phyloP scores from a whole-genome alignment of 2,329 filamentous ascomycete species.

The Alternaria triticina region DNA sequence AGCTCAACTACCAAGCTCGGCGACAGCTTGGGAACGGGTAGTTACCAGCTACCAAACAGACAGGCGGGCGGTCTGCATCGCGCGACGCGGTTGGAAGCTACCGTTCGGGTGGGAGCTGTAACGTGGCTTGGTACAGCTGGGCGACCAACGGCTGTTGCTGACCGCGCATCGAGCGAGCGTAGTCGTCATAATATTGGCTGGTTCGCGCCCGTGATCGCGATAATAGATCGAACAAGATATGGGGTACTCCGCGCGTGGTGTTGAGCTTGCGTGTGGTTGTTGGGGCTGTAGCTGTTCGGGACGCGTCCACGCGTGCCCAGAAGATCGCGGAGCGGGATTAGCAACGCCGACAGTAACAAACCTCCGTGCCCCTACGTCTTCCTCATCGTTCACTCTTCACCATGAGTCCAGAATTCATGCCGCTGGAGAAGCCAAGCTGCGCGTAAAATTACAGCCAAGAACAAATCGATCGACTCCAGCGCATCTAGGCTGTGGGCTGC shows the following conservation, averaged over 20 bases:
- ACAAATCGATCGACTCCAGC: background rate
- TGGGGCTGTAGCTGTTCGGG: background rate
- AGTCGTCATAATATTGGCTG: constrained; percentile 23
- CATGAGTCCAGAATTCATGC: background rate
- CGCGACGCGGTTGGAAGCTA: background rate
- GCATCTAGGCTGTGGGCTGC: background rate
- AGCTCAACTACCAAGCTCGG: constrained; percentile 10
- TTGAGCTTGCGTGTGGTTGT: background rate
- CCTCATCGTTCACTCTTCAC: background rate
- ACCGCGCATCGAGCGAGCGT: background rate
- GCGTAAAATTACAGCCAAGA: background rate
- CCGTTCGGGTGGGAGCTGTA: background rate
- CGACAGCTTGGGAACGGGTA: constrained; percentile 13
- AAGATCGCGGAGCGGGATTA: background rate
- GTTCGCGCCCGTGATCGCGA: background rate
- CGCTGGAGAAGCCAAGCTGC: background rate
- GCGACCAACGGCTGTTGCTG: constrained; percentile 1
- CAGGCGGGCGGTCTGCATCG: background rate
- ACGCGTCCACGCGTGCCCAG: background rate
- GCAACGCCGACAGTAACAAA: background rate
- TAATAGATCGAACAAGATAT: background rate
- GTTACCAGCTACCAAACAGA: constrained; percentile 4
- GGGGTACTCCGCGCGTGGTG: background rate
- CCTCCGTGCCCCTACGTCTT: background rate
- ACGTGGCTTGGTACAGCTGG: constrained; percentile 21